A percentile compares a stretch with the other conserved stretches of the same genome.
Conservation (phyloP, 345 rosid species). For the Xanthoceras sorbifolium region DNA sequence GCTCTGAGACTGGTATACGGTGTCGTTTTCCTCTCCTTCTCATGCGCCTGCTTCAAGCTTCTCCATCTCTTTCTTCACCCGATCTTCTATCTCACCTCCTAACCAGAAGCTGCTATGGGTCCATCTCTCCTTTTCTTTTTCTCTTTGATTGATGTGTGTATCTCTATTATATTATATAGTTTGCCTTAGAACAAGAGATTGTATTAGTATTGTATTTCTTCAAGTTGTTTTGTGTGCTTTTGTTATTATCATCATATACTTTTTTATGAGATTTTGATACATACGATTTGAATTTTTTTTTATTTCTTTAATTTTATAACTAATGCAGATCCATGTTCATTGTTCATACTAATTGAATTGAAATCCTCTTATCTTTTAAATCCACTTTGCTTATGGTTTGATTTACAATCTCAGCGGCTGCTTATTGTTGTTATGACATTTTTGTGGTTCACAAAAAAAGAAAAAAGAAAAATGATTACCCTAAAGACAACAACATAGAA, state of each 20-base stretch:
- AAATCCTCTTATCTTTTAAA: no score
- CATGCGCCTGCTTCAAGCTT: conserved; percentile 63
- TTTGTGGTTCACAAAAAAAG: no score
- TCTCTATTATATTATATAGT: neutral
- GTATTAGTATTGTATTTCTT: no score
- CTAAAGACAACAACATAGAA: no score
- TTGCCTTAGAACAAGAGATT: no score
- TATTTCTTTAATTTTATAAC: neutral
- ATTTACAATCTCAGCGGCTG: neutral
- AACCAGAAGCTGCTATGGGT: conserved; percentile 7
- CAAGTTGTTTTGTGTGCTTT: neutral
- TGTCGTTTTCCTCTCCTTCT: conserved; percentile 46
- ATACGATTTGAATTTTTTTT: neutral
- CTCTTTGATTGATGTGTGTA: no score
- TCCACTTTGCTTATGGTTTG: neutral
- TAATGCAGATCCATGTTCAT: no score
- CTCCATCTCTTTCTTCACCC: conserved; percentile 58
- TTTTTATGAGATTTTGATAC: neutral
- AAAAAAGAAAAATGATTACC: no score
- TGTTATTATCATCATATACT: neutral
- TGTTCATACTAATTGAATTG: no score
- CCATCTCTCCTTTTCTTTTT: neutral
- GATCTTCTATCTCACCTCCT: conserved; percentile 44
- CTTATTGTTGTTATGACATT: no score
- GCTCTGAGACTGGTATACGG: conserved; percentile 46